A percentile compares a stretch with the other conserved stretches of the same genome.
phyloP scores from a whole-genome alignment of 176 grass and related monocot species.

The Oryza longistaminata region DNA sequence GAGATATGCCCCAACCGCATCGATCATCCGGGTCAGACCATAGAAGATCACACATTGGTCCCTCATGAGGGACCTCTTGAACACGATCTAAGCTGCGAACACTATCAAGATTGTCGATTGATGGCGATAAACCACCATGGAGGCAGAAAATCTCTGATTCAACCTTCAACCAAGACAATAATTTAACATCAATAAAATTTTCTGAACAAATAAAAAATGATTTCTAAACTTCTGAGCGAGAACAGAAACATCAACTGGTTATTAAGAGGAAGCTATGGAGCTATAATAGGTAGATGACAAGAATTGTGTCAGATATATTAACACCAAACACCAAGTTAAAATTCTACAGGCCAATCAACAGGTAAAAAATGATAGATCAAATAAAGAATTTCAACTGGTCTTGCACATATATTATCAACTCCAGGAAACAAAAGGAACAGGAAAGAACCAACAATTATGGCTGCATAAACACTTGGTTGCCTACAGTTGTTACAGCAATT shows the following conservation, averaged over 20 bases:
- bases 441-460: neutral
- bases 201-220: neutral
- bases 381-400: neutral
- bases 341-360: neutral
- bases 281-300: neutral
- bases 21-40: constrained; percentile 89
- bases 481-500: neutral
- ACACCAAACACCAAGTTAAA: constrained; percentile 1
- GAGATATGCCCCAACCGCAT: constrained; percentile 86
- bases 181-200: neutral
- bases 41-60: constrained; percentile 86
- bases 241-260: neutral
- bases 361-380: neutral
- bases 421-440: neutral
- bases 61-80: constrained; percentile 84
- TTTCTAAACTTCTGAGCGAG: neutral
- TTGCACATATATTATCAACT: neutral
- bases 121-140: constrained; percentile 82
- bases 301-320: neutral
- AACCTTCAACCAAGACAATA: constrained; percentile 51
- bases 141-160: constrained; percentile 94
- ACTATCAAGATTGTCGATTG: constrained; percentile 74
- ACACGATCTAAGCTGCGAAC: constrained; percentile 77
- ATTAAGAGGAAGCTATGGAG: neutral
- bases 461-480: neutral